A percentile compares a stretch with the other conserved stretches of the same genome.
These are phyloP conservation scores for Neurospora sublineolata DNA, from an alignment of 495 filamentous ascomycete species.

Conservation along the genomic window DNA sequence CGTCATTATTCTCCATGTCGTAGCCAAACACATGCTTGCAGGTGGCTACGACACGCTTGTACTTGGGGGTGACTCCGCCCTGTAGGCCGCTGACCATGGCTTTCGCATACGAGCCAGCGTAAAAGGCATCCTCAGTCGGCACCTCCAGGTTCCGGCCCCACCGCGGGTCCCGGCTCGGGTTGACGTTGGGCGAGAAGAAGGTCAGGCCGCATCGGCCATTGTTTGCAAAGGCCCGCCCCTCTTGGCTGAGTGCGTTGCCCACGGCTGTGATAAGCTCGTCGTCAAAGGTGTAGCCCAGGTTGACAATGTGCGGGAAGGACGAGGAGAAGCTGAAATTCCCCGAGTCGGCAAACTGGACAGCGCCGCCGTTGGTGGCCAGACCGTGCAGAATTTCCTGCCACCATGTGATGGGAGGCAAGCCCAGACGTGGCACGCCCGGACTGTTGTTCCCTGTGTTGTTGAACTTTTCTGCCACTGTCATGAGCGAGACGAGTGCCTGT, in stretches of 20 bases:
- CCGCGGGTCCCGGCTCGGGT: conserved; percentile 38
- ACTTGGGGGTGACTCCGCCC: conserved; percentile 20
- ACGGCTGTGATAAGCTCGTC: conserved; percentile 24
- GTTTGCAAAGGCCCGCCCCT: conserved; percentile 52
- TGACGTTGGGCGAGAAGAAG: conserved; percentile 53
- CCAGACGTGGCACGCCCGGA: too few relatives aligned
- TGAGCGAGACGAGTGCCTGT: conserved; percentile 24
- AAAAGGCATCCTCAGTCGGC: conserved; percentile 26
- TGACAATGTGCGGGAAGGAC: conserved; percentile 29
- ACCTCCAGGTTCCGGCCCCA: conserved; percentile 15
- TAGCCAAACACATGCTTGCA: conserved; percentile 54
- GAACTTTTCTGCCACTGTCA: conserved; percentile 31
- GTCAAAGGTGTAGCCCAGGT: conserved; percentile 30
- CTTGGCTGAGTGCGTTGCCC: conserved; percentile 36
- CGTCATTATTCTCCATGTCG: conserved; percentile 40
- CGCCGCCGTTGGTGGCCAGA: too few relatives aligned
- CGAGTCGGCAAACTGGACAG: conserved; percentile 10
- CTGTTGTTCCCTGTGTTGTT: conserved; percentile 14
- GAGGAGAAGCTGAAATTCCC: conserved; percentile 28
- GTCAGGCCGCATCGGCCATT: conserved; percentile 41
- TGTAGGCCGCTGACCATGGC: conserved; percentile 49
- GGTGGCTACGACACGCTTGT: conserved; percentile 43
- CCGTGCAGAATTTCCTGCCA: too few relatives aligned
- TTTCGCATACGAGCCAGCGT: conserved; percentile 25
- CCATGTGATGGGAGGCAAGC: too few relatives aligned